Conservation (phyloP, 2,329 filamentous ascomycete genomes). For the Penicillium sp. region DNA sequence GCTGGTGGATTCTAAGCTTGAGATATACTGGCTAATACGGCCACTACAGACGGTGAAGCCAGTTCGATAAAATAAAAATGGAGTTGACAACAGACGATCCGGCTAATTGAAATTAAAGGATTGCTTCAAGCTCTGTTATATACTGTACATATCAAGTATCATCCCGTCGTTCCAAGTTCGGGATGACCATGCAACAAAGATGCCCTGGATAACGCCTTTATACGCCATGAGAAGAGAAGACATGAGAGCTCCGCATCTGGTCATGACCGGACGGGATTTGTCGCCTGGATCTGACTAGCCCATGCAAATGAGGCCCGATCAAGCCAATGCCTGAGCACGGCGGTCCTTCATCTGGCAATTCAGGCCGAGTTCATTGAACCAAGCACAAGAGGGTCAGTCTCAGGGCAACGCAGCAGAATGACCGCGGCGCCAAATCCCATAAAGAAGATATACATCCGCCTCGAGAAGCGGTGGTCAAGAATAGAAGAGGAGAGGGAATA, state of each 20-base stretch:
- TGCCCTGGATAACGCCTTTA: constrained; percentile 23
- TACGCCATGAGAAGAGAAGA: constrained; percentile 22
- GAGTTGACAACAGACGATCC: constrained; percentile 4
- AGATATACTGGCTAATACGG: not conserved
- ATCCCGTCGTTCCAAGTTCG: constrained; percentile 11
- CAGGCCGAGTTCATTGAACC: not conserved
- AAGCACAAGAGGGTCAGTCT: not conserved
- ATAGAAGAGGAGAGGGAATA: constrained; percentile 7
- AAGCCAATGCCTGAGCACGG: not conserved
- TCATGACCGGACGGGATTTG: not conserved
- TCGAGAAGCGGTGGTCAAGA: constrained; percentile 1
- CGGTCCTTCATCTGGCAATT: not conserved
- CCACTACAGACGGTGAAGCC: not conserved
- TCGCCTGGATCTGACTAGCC: not conserved
- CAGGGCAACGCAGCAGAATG: constrained; percentile 13
- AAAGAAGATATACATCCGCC: constrained; percentile 20
- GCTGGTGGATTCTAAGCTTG: not conserved
- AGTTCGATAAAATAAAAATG: not conserved
- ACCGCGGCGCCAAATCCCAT: constrained; percentile 16
- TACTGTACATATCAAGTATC: constrained; percentile 22
- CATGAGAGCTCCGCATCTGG: constrained; percentile 4
- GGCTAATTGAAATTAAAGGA: constrained; percentile 12
- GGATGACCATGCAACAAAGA: constrained; percentile 20
- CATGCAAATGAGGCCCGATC: not conserved
- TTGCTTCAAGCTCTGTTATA: constrained; percentile 10